Evolutionary conservation across 805 yeast genomes (phyloP).

Genomic region (Diddensiella santjacobensis): DNA sequence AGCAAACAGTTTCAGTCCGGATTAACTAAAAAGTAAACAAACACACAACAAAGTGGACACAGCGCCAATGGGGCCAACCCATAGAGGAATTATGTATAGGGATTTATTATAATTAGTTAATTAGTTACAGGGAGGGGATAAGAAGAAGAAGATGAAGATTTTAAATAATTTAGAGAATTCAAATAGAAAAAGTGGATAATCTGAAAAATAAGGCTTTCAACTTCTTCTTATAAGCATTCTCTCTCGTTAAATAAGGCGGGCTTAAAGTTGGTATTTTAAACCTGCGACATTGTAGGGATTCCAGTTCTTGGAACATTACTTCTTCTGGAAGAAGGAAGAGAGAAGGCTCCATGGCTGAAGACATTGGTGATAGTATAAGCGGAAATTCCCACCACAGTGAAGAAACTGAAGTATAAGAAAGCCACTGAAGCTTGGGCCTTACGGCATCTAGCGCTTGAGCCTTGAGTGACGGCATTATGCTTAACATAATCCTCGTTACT

Average conservation of each 20-base stretch:
- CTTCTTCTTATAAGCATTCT: no score
- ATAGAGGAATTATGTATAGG: no score
- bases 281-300: slow-evolving; percentile 88
- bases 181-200: background rate
- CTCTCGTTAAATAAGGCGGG: no score
- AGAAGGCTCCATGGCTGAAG: slow-evolving; percentile 58
- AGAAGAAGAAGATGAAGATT: background rate
- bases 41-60: no score
- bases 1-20: background rate
- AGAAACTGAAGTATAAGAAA: slow-evolving; percentile 81
- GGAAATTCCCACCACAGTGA: slow-evolving; percentile 64
- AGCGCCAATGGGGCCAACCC: no score
- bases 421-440: slow-evolving; percentile 84
- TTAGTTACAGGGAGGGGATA: background rate
- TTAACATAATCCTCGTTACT: slow-evolving; percentile 59
- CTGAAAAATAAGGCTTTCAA: no score
- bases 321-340: slow-evolving; percentile 44
- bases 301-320: slow-evolving; percentile 65
- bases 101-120: no score
- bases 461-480: slow-evolving; percentile 67
- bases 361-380: slow-evolving; percentile 47
- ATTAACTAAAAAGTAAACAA: background rate
- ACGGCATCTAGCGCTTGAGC: slow-evolving; percentile 83
- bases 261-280: no score
- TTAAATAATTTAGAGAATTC: background rate